phyloP scores from a whole-genome alignment of 345 rosid species.

The Lepidium didymum region DNA sequence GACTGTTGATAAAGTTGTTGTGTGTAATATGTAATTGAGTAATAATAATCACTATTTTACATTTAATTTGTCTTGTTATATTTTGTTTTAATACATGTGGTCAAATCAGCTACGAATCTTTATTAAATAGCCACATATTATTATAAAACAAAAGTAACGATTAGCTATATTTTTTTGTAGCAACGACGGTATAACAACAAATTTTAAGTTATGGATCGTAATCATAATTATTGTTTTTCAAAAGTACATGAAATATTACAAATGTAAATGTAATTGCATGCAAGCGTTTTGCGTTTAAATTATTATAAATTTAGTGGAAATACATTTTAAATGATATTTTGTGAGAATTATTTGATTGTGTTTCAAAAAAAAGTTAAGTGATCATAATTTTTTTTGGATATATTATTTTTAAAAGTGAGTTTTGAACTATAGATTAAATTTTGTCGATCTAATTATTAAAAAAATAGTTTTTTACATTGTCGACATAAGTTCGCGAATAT shows the following conservation, averaged over 20 bases:
- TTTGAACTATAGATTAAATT: too few species aligned
- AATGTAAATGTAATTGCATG: neutral
- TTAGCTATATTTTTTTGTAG: too few species aligned
- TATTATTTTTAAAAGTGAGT: too few species aligned
- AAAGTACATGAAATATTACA: neutral
- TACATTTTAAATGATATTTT: neutral
- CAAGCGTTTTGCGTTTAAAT: neutral
- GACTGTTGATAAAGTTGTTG: neutral
- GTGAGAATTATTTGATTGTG: neutral
- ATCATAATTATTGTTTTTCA: neutral
- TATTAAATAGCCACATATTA: too few species aligned
- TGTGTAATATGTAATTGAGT: constrained; percentile 1
- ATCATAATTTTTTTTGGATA: neutral
- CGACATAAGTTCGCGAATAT: neutral
- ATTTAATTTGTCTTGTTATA: neutral
- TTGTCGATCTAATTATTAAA: too few species aligned
- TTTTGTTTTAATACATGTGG: too few species aligned
- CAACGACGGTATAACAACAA: too few species aligned
- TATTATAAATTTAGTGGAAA: neutral
- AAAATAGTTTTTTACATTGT: neutral
- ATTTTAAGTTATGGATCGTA: too few species aligned
- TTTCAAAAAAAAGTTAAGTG: neutral
- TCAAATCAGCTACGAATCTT: too few species aligned
- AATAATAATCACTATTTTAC: neutral
- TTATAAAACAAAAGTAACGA: too few species aligned